These are phyloP conservation scores for Fusarium graminum DNA, from an alignment of 2,329 filamentous ascomycete species.

Conservation along the genomic window DNA sequence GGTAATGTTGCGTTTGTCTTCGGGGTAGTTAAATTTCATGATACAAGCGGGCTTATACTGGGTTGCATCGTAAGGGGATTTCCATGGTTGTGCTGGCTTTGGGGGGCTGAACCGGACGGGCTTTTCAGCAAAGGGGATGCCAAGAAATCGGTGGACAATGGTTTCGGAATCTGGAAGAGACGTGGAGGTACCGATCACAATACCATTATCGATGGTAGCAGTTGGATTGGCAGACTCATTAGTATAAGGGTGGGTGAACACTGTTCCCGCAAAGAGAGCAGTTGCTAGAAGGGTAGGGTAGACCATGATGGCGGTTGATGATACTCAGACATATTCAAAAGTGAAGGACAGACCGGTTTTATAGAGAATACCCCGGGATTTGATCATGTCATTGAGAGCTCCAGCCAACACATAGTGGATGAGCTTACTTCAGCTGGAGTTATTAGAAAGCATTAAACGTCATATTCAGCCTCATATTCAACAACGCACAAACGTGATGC, in stretches of 20 bases:
- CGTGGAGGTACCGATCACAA: slow-evolving; percentile 35
- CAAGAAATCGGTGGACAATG: slow-evolving; percentile 49
- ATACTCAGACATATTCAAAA: neutral
- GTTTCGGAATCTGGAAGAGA: slow-evolving; percentile 30
- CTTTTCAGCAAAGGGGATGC: slow-evolving; percentile 50
- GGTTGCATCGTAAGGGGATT: slow-evolving; percentile 43
- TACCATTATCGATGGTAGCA: slow-evolving; percentile 35
- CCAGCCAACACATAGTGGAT: neutral
- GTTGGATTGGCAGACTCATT: slow-evolving; percentile 20
- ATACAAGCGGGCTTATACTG: slow-evolving; percentile 45
- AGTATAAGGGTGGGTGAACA: neutral
- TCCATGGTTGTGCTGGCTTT: slow-evolving; percentile 37
- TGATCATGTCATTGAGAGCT: neutral
- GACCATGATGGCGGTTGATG: slow-evolving; percentile 21
- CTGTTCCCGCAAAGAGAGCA: neutral
- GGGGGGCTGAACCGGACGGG: slow-evolving; percentile 48
- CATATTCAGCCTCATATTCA: neutral
- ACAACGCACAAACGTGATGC: neutral
- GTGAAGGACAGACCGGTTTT: neutral
- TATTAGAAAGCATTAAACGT: neutral
- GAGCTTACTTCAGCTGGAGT: slow-evolving; percentile 4
- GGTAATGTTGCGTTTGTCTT: slow-evolving; percentile 21
- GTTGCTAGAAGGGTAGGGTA: slow-evolving; percentile 1
- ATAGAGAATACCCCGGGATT: neutral
- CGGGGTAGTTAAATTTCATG: slow-evolving; percentile 45